Percentiles rank a stretch among this genome's conserved stretches.
These are phyloP conservation scores for Lyophyllum shimeji DNA, from an alignment of 768 basidiomycete genomes.

Conservation along the genomic window DNA sequence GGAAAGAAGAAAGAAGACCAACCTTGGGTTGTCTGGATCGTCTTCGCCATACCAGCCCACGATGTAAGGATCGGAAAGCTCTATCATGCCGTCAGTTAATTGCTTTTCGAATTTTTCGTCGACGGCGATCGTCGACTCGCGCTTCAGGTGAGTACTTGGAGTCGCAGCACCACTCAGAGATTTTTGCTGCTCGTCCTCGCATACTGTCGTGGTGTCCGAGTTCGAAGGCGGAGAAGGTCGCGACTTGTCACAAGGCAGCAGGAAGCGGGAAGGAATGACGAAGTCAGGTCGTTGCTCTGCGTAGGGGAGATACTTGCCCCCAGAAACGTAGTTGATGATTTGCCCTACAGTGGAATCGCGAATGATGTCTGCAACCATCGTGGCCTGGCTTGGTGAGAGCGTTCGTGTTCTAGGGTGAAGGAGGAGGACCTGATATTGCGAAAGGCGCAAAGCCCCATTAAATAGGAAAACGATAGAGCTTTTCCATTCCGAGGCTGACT, in stretches of 20 bases:
- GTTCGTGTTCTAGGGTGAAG: neutral
- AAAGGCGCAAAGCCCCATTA: neutral
- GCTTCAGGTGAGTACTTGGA: neutral
- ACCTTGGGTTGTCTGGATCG: neutral
- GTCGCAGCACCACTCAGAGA: neutral
- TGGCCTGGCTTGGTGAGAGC: neutral
- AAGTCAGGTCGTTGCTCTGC: neutral
- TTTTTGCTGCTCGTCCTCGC: neutral
- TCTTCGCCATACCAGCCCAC: neutral
- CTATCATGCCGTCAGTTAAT: neutral
- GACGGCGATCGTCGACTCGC: neutral
- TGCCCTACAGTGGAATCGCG: neutral
- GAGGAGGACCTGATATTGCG: neutral
- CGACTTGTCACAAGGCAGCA: neutral
- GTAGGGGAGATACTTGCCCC: neutral
- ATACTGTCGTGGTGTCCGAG: neutral
- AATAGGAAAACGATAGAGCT: neutral
- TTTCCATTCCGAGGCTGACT: neutral
- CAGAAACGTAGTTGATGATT: neutral
- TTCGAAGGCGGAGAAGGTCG: too few relatives aligned
- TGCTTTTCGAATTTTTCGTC: neutral
- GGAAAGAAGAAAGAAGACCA: neutral
- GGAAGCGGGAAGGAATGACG: neutral
- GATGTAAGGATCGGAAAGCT: neutral
- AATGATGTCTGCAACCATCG: neutral